Evolutionary conservation across 2,329 filamentous ascomycete species (phyloP), one percentile per base, ranked within the genome.

Genomic region (Hymenoscyphus repandus): DNA sequence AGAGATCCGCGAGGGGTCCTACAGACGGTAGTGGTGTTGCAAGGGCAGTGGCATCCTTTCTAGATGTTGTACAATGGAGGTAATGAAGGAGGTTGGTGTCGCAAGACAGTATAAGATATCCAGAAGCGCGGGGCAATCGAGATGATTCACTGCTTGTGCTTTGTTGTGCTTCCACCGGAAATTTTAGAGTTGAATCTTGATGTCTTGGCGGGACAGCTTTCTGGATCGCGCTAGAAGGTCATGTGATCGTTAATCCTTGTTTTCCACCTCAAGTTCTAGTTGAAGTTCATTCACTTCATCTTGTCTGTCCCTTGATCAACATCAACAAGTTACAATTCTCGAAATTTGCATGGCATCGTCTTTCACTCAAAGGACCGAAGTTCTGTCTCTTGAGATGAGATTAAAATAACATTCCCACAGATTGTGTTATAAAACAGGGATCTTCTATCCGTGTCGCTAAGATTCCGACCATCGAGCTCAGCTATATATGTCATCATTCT

Each of bases 1-100:
- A 31, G 3, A 11, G 34, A 15, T 38, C 27, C 44, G 44, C 44
- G 27, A 34, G 41, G 20, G 33, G 17, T 45, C 37, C 36, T 20
- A 50, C 17, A 50, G 31, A 20, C 45, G 50, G 20, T 20, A 30
- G 41, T 37, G 27, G 37, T 15, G 22, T 38, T 34, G 32, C 45
- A 45, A 30, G 27, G 18, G 20, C n/a, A 30, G 45, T 48, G 17
- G 38, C 43, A 47, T 52, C 20, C 45, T 52, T 33, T 20, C 12
- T 32, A 47, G 49, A 37, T 43, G 15, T 31, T 41, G 32, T 52
- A 40, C n/a, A 17, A 40, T 6, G 11, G 5, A 40, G 18, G 5
- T 3, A 20, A 5, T 7, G 38, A 20, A 15, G 5, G 38, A 17
- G 7, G 22, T 27, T 7, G 22, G 22, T 27, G 22, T 27, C 22